A percentile compares a stretch with the other conserved stretches of the same genome.
These are phyloP conservation scores for Kodamaea arcana DNA, from an alignment of 1,139 yeast species.

Conservation along the genomic window DNA sequence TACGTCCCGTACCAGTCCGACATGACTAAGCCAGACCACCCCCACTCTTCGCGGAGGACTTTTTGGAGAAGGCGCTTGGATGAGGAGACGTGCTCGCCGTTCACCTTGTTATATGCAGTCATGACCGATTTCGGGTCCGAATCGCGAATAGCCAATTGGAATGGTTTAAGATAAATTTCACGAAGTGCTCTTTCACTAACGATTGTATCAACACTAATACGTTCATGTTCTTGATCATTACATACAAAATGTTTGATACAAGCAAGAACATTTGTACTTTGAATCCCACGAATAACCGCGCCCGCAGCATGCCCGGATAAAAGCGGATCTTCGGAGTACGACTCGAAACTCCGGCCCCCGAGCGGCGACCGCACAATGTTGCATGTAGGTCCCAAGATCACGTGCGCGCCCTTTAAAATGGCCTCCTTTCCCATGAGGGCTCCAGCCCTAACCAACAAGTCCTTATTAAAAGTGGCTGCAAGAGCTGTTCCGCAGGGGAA, in stretches of 20 bases:
- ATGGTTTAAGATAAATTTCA: constrained; percentile 58
- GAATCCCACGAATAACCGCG: constrained; percentile 51
- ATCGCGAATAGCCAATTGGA: constrained; percentile 53
- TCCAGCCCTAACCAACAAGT: constrained; percentile 41
- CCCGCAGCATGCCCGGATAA: constrained; percentile 52
- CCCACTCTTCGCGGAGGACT: constrained; percentile 52
- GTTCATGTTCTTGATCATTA: constrained; percentile 57
- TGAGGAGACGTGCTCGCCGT: constrained; percentile 55
- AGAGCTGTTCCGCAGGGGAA: constrained; percentile 36
- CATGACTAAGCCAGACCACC: constrained; percentile 52
- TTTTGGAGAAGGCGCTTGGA: constrained; percentile 37
- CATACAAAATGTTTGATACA: constrained; percentile 58
- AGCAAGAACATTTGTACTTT: constrained; percentile 48
- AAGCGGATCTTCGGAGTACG: constrained; percentile 59
- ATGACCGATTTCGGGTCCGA: constrained; percentile 50
- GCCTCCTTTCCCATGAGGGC: constrained; percentile 48
- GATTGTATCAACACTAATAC: constrained; percentile 44
- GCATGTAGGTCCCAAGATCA: constrained; percentile 52
- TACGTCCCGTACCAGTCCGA: constrained; percentile 66
- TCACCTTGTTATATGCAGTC: constrained; percentile 59
- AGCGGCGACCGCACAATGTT: constrained; percentile 57
- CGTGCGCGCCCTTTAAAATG: constrained; percentile 45
- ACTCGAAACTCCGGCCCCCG: constrained; percentile 65
- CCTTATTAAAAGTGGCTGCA: constrained; percentile 22
- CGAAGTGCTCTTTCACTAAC: constrained; percentile 57